Conservation (phyloP, 768 basidiomycete genomes). For the Leccinum ochraceum region DNA sequence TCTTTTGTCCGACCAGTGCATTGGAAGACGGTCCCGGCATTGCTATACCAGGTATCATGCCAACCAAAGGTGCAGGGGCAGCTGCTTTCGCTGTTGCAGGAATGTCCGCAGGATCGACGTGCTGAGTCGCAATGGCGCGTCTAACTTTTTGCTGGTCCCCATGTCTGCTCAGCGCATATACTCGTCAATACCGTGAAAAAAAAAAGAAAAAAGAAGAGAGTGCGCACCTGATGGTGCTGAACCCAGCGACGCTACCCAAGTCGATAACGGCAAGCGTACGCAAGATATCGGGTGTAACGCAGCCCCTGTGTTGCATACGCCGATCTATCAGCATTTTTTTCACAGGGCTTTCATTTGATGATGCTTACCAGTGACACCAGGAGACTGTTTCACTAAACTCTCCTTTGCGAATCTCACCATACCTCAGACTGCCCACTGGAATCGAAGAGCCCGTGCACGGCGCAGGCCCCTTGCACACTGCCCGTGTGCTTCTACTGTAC, state of each 20-base stretch:
- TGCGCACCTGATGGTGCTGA: constrained; percentile 50
- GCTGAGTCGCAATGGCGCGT: constrained; percentile 53
- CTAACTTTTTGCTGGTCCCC: constrained; percentile 66
- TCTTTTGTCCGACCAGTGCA: constrained; percentile 35
- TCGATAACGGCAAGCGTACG: constrained; percentile 44
- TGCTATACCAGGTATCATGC: constrained; percentile 2
- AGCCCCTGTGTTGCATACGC: constrained; percentile 52
- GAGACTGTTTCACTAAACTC: constrained; percentile 63
- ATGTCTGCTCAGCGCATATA: constrained; percentile 35
- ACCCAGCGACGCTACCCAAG: constrained; percentile 50
- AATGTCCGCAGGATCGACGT: constrained; percentile 58
- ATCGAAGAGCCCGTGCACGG: constrained; percentile 60
- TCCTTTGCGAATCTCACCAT: constrained; percentile 50
- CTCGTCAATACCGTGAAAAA: not conserved
- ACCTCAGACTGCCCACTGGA: constrained; percentile 60
- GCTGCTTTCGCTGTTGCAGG: constrained; percentile 44
- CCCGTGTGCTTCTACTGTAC: constrained; percentile 73
- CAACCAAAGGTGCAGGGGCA: constrained; percentile 4
- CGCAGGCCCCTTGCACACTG: constrained; percentile 64
- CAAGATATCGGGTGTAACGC: constrained; percentile 63
- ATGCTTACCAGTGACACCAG: constrained; percentile 74
- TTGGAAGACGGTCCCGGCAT: constrained; percentile 13
- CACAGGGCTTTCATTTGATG: not conserved
- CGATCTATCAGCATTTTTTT: constrained; percentile 21
- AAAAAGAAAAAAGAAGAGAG: not conserved